Conservation (phyloP, 2,329 filamentous ascomycete genomes). For the Colletotrichum lentis region DNA sequence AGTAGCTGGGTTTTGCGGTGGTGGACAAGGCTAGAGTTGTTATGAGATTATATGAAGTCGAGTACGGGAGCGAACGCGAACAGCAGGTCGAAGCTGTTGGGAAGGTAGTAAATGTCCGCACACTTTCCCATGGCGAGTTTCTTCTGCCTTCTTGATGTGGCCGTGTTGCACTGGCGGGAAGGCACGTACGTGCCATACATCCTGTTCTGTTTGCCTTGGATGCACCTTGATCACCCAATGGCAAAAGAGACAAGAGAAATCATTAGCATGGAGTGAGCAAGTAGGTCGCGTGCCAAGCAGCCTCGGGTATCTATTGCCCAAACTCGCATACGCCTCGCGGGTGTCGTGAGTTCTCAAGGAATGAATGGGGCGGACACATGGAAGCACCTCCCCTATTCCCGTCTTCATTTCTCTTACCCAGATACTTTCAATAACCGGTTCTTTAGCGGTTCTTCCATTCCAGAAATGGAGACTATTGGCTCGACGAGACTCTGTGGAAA, state of each 20-base stretch:
- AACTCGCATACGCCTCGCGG: neutral
- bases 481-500: constrained; percentile 2
- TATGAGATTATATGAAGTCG: too few relatives aligned
- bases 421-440: too few relatives aligned
- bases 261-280: too few relatives aligned
- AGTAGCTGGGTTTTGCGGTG: neutral
- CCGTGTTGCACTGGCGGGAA: neutral
- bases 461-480: neutral
- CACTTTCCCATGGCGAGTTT: too few relatives aligned
- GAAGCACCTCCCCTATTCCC: neutral
- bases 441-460: neutral
- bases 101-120: neutral
- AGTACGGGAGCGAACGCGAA: neutral
- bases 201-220: neutral
- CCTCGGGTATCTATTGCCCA: too few relatives aligned
- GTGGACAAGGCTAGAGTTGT: too few relatives aligned
- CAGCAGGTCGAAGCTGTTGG: too few relatives aligned
- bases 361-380: neutral
- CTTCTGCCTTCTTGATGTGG: neutral
- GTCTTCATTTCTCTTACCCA: neutral
- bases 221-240: too few relatives aligned
- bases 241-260: neutral
- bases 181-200: neutral
- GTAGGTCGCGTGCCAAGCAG: too few relatives aligned
- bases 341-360: neutral